Percentiles rank a stretch among this genome's conserved stretches.
phyloP scores from a whole-genome alignment of 2,329 filamentous ascomycete genomes.

The Exophiala spinifera region DNA sequence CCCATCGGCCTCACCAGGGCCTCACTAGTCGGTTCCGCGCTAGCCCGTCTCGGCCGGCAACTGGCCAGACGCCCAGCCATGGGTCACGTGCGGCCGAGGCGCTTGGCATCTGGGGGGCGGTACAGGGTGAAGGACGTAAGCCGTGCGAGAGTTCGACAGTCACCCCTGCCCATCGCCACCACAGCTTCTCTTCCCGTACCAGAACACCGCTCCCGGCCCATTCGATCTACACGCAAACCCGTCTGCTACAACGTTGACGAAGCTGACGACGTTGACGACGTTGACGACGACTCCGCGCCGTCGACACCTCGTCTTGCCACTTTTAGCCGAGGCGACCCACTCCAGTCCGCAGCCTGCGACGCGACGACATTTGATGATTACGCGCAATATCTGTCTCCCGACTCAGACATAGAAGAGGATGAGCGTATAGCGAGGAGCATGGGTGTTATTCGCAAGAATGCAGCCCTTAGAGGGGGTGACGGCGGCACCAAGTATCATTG shows the following conservation, averaged over 20 bases:
- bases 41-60: not conserved
- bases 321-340: constrained; percentile 9
- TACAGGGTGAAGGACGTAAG: constrained; percentile 12
- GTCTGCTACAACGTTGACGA: constrained; percentile 14
- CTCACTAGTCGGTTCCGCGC: not conserved
- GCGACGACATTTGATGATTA: constrained; percentile 21
- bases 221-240: constrained; percentile 14
- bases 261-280: constrained; percentile 7
- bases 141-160: not conserved
- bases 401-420: constrained; percentile 39
- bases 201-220: constrained; percentile 4
- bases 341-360: constrained; percentile 11
- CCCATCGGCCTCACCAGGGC: not conserved
- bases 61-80: not conserved
- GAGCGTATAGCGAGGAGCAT: constrained; percentile 52
- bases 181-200: constrained; percentile 1
- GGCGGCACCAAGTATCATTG: constrained; percentile 94
- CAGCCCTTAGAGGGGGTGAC: constrained; percentile 76
- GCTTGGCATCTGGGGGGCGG: constrained; percentile 1
- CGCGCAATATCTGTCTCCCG: constrained; percentile 30
- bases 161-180: constrained; percentile 10
- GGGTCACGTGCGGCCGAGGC: not conserved
- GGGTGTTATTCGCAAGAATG: constrained; percentile 97
- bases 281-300: constrained; percentile 7
- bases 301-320: constrained; percentile 8